Base-by-base conservation (phyloP, 202 grass and related monocot genomes). In the Cymbopogon flexuosus region DNA sequence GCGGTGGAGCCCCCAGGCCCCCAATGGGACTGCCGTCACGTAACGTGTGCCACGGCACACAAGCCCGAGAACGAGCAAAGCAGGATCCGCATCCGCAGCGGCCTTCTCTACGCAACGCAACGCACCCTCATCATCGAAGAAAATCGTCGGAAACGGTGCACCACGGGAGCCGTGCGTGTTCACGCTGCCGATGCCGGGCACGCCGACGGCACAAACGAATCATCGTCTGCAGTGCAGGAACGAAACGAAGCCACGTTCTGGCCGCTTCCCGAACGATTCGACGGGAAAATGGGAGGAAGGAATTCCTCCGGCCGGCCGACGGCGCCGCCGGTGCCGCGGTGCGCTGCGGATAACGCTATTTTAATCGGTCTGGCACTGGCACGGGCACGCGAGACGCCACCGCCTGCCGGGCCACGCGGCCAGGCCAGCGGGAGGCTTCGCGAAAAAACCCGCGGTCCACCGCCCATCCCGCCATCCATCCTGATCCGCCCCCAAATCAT, bases 281-380 rank as follows among this genome's bases (percentile, higher is more conserved):
- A 59, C 24, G 41, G 12, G 12, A 5, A 8, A 1, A n/a, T n/a
- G 13, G 3, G 1, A 30, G 3, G 43, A 43, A 43, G 42, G 5
- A 46, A 18, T 3, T 6, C 12, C 10, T 6, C 21, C 19, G 4
- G 10, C 19, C 4, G 35, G 56, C 73, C 5, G 73, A 60, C 72
- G 35, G 72, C 34, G 14, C 22, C 35, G 72, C 51, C 72, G 34
- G 52, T 4, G 51, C 31, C n/a, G 66, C 34, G 1, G 74, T 13
- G 74, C 58, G 11, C 54, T 0, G 60, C 60, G 61, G 75, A 65
- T 77, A 46, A 77, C 10, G 75, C 76, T 65, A 35, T 35, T 78
- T 10, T 35, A 73, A 47, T 47, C 45, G 45, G 14, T 47, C 14
- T 47, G 45, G 14, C 14, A 47, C 45, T n/a, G n/a, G 4, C 4